Conservation (phyloP, 441 rosid species). For the Kokia cookei region DNA sequence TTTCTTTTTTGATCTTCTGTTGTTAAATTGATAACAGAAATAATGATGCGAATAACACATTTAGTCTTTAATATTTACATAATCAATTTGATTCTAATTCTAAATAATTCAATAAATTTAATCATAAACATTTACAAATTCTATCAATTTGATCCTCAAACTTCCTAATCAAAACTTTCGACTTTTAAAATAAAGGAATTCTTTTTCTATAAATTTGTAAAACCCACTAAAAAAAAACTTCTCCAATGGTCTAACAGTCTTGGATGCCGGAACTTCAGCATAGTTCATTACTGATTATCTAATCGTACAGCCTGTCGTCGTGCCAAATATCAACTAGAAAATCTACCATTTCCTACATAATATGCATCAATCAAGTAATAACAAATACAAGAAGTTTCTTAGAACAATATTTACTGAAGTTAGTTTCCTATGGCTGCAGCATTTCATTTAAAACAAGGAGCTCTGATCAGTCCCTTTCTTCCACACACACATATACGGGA, state of each 20-base stretch:
- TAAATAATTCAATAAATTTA: too few species aligned
- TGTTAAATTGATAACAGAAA: too few species aligned
- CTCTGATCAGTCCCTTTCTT: not conserved
- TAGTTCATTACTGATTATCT: slow-evolving; percentile 12
- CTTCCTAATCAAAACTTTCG: too few species aligned
- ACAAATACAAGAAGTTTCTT: not conserved
- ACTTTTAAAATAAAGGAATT: not conserved
- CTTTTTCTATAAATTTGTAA: not conserved
- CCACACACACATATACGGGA: not conserved
- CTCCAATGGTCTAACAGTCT: not conserved
- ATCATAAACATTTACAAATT: too few species aligned
- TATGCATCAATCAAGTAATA: not conserved
- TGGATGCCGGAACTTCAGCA: not conserved
- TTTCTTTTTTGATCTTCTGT: too few species aligned
- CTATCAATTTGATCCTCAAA: too few species aligned
- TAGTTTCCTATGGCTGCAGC: not conserved
- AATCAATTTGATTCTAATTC: too few species aligned
- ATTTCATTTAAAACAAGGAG: not conserved
- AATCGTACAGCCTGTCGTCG: slow-evolving; percentile 72
- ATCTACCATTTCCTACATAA: slow-evolving; percentile 85
- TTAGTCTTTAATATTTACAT: too few species aligned
- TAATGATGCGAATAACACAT: too few species aligned
- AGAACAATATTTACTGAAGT: not conserved
- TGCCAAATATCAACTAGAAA: slow-evolving; percentile 93
- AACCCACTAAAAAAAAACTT: not conserved